phyloP scores from a whole-genome alignment of 176 grass and related monocot species.

The Chrysopogon serrulatus region DNA sequence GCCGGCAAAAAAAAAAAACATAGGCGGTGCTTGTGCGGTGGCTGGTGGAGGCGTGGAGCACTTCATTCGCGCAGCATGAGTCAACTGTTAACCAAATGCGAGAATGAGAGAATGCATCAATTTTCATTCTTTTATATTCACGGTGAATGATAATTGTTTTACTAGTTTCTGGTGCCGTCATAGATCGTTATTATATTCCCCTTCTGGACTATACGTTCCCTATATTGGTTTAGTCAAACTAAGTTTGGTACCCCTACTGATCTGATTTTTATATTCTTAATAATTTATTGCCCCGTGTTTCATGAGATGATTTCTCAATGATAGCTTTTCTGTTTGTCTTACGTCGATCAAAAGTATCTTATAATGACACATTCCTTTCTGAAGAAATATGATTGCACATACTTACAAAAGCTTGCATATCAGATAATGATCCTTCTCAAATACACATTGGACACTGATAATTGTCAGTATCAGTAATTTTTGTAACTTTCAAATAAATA shows the following conservation, averaged over 20 bases:
- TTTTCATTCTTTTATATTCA: too few species aligned
- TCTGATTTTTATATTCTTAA: not conserved
- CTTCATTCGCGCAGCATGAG: too few species aligned
- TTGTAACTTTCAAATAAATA: not conserved
- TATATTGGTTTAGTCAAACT: not conserved
- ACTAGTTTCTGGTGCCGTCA: too few species aligned
- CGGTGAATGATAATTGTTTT: too few species aligned
- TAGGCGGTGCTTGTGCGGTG: too few species aligned
- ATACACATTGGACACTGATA: not conserved
- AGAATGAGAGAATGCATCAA: too few species aligned
- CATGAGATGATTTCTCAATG: constrained; percentile 30
- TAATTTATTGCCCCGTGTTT: not conserved
- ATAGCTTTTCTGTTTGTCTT: not conserved
- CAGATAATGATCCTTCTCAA: not conserved
- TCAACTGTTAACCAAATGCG: too few species aligned
- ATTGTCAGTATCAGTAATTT: not conserved
- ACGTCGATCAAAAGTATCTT: not conserved
- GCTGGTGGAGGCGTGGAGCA: too few species aligned
- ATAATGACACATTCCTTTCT: not conserved
- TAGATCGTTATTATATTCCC: too few species aligned
- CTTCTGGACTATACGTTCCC: too few species aligned
- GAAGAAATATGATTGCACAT: not conserved
- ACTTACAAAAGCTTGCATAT: not conserved
- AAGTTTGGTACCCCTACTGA: not conserved
- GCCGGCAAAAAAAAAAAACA: not conserved